A percentile compares a stretch with the other conserved stretches of the same genome.
phyloP scores from a whole-genome alignment of 2,329 filamentous ascomycete species.

The Magnaporthales sp. region DNA sequence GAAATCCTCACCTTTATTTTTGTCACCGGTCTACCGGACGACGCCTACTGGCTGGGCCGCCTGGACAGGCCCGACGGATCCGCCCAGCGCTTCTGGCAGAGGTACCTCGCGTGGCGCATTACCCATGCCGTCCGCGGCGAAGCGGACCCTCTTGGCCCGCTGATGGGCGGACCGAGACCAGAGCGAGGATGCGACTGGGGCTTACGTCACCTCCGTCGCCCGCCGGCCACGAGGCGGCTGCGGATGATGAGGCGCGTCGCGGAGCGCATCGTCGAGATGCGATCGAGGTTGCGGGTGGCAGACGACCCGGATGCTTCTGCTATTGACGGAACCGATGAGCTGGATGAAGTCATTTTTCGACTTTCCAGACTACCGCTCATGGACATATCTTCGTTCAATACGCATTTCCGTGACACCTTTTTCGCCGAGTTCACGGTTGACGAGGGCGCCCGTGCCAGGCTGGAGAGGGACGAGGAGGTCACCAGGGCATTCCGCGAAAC shows the following conservation, averaged over 20 bases:
- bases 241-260: not conserved
- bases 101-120: not conserved
- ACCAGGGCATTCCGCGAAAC: not conserved
- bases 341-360: not conserved
- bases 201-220: not conserved
- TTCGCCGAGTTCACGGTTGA: not conserved
- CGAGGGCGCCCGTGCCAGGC: not conserved
- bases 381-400: not conserved
- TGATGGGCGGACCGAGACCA: not conserved
- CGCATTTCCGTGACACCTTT: not conserved
- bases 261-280: not conserved
- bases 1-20: not conserved
- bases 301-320: not conserved
- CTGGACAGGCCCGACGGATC: not conserved
- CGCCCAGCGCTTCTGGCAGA: not conserved
- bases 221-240: not conserved
- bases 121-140: not conserved
- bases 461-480: not conserved
- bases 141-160: not conserved
- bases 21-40: not conserved
- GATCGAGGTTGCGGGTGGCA: not conserved
- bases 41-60: not conserved
- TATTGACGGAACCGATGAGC: not conserved
- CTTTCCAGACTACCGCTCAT: not conserved
- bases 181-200: not conserved